Percentiles rank a stretch among this genome's conserved stretches.
Conservation (phyloP, 129 eudicot species). For the Flaveria linearis region DNA sequence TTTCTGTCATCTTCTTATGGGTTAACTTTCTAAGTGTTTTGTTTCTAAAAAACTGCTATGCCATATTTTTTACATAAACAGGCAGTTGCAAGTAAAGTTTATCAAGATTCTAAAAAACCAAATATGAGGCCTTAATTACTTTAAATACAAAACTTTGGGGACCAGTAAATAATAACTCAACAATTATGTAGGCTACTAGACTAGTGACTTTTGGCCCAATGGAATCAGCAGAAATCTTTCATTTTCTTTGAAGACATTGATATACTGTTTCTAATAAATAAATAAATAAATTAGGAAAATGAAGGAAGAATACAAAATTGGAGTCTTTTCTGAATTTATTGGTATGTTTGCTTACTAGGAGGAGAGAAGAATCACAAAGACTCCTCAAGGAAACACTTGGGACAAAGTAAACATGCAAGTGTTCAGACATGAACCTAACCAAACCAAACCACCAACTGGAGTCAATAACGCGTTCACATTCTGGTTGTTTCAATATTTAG, state of each 20-base stretch:
- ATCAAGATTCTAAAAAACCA: background rate
- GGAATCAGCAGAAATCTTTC: background rate
- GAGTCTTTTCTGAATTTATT: constrained; percentile 2
- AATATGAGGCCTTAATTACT: background rate
- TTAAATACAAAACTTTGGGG: too few species aligned
- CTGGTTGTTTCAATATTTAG: background rate
- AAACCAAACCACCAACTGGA: background rate
- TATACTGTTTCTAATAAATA: background rate
- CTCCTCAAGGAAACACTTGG: constrained; percentile 84
- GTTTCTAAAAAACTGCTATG: too few species aligned
- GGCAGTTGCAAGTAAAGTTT: background rate
- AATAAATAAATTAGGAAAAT: background rate
- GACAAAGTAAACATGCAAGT: constrained; percentile 41
- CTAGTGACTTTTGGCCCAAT: background rate
- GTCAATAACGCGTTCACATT: too few species aligned
- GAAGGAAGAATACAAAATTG: background rate
- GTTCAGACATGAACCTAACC: background rate
- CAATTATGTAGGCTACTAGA: too few species aligned
- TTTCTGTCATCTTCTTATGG: too few species aligned
- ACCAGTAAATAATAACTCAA: too few species aligned
- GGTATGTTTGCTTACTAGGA: constrained; percentile 50
- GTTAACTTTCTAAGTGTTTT: too few species aligned
- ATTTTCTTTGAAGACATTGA: background rate
- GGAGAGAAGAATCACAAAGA: constrained; percentile 93
- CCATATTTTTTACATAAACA: too few species aligned